These are phyloP conservation scores for Camellia sinensis DNA, from an alignment of 148 eudicot genomes.

Conservation along the genomic window DNA sequence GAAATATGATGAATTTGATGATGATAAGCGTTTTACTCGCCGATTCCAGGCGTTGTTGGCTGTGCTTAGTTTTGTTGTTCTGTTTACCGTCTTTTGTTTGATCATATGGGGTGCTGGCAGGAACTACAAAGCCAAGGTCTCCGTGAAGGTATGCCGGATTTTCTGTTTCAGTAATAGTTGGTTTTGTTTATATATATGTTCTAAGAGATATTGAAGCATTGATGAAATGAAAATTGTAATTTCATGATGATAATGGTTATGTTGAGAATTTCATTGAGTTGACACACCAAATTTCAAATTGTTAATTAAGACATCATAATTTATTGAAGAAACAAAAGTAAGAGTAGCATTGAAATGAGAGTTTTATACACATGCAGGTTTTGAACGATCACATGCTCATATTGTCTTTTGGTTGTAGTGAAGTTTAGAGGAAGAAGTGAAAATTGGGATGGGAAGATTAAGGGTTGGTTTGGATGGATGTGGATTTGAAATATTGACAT, in stretches of 20 bases:
- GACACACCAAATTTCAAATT: not conserved
- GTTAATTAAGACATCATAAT: not conserved
- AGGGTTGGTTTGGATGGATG: too few species aligned
- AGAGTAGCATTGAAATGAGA: not conserved
- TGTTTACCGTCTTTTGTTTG: conserved; percentile 79
- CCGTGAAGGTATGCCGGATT: conserved; percentile 54
- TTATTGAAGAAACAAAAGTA: not conserved
- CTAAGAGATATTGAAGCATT: too few species aligned
- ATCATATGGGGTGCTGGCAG: conserved; percentile 90
- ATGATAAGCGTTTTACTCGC: conserved; percentile 53
- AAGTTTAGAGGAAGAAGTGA: not conserved
- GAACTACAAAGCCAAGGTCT: conserved; percentile 66
- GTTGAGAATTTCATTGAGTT: not conserved
- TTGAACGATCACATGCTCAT: not conserved
- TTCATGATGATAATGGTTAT: not conserved
- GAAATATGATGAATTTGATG: conserved; percentile 58
- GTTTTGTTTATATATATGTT: not conserved
- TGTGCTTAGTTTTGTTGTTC: conserved; percentile 45
- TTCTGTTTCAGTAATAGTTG: not conserved
- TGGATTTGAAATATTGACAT: too few species aligned
- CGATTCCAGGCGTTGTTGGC: conserved; percentile 55
- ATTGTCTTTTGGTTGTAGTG: not conserved
- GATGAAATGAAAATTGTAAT: too few species aligned
- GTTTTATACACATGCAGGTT: not conserved
- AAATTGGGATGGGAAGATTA: not conserved